A percentile compares a stretch with the other conserved stretches of the same genome.
phyloP scores from a whole-genome alignment of 352 stramenopile genomes.

The Pythium vanterpoolii region DNA sequence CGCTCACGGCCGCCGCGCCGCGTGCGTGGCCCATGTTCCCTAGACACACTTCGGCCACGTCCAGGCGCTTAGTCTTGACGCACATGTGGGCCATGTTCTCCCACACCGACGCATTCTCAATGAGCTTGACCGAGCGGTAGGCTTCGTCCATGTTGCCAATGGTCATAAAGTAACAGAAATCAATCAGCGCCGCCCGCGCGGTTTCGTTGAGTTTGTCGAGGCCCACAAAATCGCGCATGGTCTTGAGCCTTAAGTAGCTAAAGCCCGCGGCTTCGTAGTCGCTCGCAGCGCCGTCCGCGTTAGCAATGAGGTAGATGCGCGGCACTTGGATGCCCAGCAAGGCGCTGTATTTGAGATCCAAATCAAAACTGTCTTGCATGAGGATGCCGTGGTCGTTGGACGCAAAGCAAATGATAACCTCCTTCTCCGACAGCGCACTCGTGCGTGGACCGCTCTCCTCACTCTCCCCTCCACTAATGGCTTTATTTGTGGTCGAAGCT shows the following conservation, averaged over 20 bases:
- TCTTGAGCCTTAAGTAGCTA: constrained; percentile 64
- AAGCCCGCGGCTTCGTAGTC: constrained; percentile 21
- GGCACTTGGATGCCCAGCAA: constrained; percentile 87
- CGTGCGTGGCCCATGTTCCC: constrained; percentile 93
- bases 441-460: constrained; percentile 21
- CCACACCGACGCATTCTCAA: constrained; percentile 92
- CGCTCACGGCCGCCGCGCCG: constrained; percentile 86
- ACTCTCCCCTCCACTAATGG: constrained; percentile 9
- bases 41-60: constrained; percentile 93
- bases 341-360: constrained; percentile 75
- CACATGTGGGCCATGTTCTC: constrained; percentile 97
- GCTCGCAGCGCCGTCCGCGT: constrained; percentile 26
- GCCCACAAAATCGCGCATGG: constrained; percentile 94
- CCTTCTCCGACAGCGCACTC: constrained; percentile 56
- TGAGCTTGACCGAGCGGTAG: constrained; percentile 91
- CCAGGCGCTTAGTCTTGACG: constrained; percentile 93
- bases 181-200: constrained; percentile 85
- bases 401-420: constrained; percentile 91
- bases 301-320: constrained; percentile 69
- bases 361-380: constrained; percentile 89
- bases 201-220: constrained; percentile 88
- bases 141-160: constrained; percentile 95
- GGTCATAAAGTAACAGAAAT: constrained; percentile 95
- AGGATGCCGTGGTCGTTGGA: constrained; percentile 89
- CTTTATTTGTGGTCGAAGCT: not conserved